A percentile compares a stretch with the other conserved stretches of the same genome.
Evolutionary conservation across 2,329 filamentous ascomycete species (phyloP).

Genomic region (Diaporthe citrichinensis): DNA sequence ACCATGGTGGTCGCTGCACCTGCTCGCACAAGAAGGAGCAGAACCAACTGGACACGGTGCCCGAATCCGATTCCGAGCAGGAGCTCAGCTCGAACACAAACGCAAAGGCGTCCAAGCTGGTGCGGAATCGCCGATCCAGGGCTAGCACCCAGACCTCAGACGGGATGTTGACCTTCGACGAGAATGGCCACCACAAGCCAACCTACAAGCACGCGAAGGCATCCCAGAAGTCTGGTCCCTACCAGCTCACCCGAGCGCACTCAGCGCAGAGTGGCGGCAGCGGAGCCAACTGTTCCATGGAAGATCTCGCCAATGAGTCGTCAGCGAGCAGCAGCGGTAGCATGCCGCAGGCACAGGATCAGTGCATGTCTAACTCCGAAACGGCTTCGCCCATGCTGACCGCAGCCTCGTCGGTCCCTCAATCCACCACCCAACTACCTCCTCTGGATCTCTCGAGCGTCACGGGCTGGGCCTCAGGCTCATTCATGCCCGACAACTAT

Average conservation of each 20-base stretch:
- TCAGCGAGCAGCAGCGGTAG: slow-evolving; percentile 55
- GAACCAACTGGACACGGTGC: slow-evolving; percentile 71
- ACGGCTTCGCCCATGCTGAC: slow-evolving; percentile 71
- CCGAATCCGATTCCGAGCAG: slow-evolving; percentile 72
- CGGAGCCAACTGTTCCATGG: slow-evolving; percentile 62
- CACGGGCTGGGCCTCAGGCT: slow-evolving; percentile 56
- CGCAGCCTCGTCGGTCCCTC: slow-evolving; percentile 62
- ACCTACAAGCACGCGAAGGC: slow-evolving; percentile 72
- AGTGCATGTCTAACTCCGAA: slow-evolving; percentile 72
- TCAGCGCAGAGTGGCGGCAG: slow-evolving; percentile 68
- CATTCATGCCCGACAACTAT: slow-evolving; percentile 63
- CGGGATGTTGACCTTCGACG: slow-evolving; percentile 70
- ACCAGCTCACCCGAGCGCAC: slow-evolving; percentile 71
- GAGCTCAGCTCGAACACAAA: slow-evolving; percentile 46
- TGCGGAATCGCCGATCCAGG: slow-evolving; percentile 63
- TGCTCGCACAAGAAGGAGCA: slow-evolving; percentile 76
- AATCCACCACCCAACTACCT: slow-evolving; percentile 66
- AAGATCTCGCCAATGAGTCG: slow-evolving; percentile 56
- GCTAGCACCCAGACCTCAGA: slow-evolving; percentile 76
- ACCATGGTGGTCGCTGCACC: slow-evolving; percentile 76
- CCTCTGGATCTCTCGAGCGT: slow-evolving; percentile 72
- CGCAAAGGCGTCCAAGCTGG: slow-evolving; percentile 56
- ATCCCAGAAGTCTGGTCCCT: slow-evolving; percentile 74
- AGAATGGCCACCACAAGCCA: slow-evolving; percentile 75
- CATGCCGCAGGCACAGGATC: slow-evolving; percentile 55